Evolutionary conservation across 2,329 filamentous ascomycete genomes (phyloP), one percentile per base, ranked within the genome.

Genomic region (Xylariales sp.): DNA sequence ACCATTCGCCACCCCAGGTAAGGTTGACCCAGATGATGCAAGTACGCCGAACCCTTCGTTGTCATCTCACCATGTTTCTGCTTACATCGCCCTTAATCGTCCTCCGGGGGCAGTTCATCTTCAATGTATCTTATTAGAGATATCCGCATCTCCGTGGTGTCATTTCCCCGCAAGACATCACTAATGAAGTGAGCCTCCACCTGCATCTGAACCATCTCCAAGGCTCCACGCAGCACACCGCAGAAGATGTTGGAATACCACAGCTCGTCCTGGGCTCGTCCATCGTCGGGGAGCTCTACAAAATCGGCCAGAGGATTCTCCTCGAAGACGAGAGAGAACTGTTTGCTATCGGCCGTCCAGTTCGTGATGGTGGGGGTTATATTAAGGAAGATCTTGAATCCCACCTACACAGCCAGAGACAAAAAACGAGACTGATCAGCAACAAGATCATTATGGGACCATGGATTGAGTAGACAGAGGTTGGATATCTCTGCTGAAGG

Each of bases 171-270:
- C 43, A 98, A 70, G 21, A 95, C 77, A 61, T 98, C 93, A 60
- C 88, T 96, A 55, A 95, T 85, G 60, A 97, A 98, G 58, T 95
- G 90, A 32, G 88, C 88, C 60, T 98, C 91, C 4, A 97, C 89
- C 63, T 97, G 93, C 88, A 97, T 95, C 75, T 97, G 91, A 56
- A 97, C 91, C 93, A 98, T 98, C 63, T 98, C 93, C 42, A 98
- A 64, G 1, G 91, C 84, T 12, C 93, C 93, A 50, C 93, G 76
- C 44, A 98, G 69, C 29, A 98, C 87, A 29, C 93, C 93, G 53
- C 93, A 96, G 29, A 97, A 76, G 40, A 98, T 94, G 63, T 97
- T 98, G 5, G 89, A 96, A 63, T 94, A 98, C 93, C 93, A 98
- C 27, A 98, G 70, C 66, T 97, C 91, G 55, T 96, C 90, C 63